These are phyloP conservation scores for Friedmanniomyces simplex DNA, from an alignment of 495 filamentous ascomycete species.

Conservation along the genomic window DNA sequence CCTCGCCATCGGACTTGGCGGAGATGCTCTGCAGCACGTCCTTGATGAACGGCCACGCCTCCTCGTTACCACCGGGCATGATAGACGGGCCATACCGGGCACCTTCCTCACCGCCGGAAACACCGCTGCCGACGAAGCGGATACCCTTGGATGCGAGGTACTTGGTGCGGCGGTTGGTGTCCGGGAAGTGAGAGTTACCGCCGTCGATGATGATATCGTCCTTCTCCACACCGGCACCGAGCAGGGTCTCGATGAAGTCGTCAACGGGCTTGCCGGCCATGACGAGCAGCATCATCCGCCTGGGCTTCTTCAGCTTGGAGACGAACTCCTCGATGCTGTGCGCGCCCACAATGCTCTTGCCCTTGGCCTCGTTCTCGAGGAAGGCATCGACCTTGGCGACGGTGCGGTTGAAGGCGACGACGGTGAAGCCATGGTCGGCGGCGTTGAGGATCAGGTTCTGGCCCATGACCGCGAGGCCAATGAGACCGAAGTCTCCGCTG, in stretches of 20 bases:
- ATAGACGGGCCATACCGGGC: constrained; percentile 92
- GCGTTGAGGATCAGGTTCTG: constrained; percentile 98
- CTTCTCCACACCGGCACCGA: constrained; percentile 68
- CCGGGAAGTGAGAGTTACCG: constrained; percentile 98
- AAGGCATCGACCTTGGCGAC: constrained; percentile 95
- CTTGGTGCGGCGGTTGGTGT: constrained; percentile 89
- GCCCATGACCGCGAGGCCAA: constrained; percentile 98
- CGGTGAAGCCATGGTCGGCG: constrained; percentile 91
- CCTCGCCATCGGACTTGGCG: constrained; percentile 90
- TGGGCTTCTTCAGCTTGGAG: constrained; percentile 89
- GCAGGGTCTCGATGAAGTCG: constrained; percentile 92
- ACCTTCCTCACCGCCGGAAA: constrained; percentile 98
- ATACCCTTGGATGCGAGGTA: constrained; percentile 80
- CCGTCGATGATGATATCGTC: constrained; percentile 99
- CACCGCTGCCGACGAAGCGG: constrained; percentile 92
- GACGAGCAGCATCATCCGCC: constrained; percentile 94
- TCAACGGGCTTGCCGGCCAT: constrained; percentile 97
- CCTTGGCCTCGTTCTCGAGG: constrained; percentile 49
- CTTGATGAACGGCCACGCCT: constrained; percentile 97
- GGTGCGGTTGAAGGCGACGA: constrained; percentile 96
- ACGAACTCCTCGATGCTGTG: constrained; percentile 91
- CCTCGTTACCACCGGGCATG: constrained; percentile 98
- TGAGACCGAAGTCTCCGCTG: constrained; percentile 87
- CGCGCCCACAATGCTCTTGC: constrained; percentile 86
- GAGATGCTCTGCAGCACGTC: constrained; percentile 96